Percentiles rank a stretch among this genome's conserved stretches.
These are phyloP conservation scores for Mortierella sp. DNA, from an alignment of 371 early-diverging fungal species.

Conservation along the genomic window DNA sequence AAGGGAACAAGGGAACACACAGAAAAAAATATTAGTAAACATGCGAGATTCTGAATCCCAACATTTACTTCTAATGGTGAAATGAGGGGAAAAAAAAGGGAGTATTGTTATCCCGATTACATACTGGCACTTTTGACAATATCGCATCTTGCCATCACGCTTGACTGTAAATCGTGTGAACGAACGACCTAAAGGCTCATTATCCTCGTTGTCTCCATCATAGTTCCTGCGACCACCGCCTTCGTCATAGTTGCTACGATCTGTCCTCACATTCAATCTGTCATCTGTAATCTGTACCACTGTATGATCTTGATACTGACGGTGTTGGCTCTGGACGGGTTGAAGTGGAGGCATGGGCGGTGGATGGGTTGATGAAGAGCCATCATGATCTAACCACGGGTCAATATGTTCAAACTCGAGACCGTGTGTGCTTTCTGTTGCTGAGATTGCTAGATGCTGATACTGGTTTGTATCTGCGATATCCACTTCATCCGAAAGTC, in stretches of 20 bases:
- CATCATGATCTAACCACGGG: not conserved
- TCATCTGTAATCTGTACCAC: constrained; percentile 24
- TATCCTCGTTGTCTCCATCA: constrained; percentile 30
- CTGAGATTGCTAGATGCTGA: not conserved
- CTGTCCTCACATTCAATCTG: constrained; percentile 4
- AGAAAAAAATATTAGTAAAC: not conserved
- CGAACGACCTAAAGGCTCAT: constrained; percentile 27
- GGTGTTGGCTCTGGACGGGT: not conserved
- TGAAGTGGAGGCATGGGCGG: constrained; percentile 27
- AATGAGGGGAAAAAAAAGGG: not conserved
- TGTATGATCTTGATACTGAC: constrained; percentile 6
- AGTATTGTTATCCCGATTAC: not conserved
- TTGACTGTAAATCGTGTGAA: constrained; percentile 55
- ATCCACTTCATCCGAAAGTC: constrained; percentile 24
- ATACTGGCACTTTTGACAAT: constrained; percentile 60
- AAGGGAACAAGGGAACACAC: too few species aligned
- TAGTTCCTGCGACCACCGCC: constrained; percentile 4
- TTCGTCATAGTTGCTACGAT: constrained; percentile 1
- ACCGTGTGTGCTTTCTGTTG: not conserved
- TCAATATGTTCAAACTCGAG: not conserved
- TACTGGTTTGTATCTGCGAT: constrained; percentile 2
- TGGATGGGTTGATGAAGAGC: not conserved
- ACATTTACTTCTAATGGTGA: too few species aligned
- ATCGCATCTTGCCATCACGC: constrained; percentile 57
- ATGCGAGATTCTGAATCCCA: not conserved